These are phyloP conservation scores for Mucor racemosus DNA, from an alignment of 371 early-diverging fungal species.

Conservation along the genomic window DNA sequence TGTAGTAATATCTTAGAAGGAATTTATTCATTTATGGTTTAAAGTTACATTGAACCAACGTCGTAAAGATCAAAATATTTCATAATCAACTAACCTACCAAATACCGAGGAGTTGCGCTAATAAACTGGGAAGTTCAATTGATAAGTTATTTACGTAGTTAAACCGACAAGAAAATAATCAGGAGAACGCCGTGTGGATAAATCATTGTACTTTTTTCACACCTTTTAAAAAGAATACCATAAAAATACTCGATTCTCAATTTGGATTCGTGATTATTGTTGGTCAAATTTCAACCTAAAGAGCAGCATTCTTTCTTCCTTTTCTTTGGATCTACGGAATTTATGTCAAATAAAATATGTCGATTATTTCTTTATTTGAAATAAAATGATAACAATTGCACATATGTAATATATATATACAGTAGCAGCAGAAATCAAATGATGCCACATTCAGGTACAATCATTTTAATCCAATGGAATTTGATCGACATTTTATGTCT, in stretches of 20 bases:
- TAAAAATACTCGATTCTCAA: background rate
- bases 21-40: background rate
- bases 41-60: background rate
- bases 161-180: background rate
- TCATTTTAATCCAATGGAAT: background rate
- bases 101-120: conserved; percentile 2
- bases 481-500: background rate
- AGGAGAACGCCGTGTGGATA: background rate
- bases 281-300: background rate
- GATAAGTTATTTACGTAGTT: too few species aligned
- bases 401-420: too few species aligned
- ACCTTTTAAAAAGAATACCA: background rate
- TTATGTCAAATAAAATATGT: background rate
- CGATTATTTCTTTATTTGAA: background rate
- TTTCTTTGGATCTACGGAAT: background rate
- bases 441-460: background rate
- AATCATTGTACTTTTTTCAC: background rate
- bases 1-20: background rate
- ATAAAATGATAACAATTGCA: background rate
- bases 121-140: background rate
- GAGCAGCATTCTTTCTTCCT: background rate
- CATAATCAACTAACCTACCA: background rate
- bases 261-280: background rate
- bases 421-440: background rate
- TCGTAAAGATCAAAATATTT: conserved; percentile 4